Conservation (phyloP, 441 rosid genomes). For the Gossypium schwendimanii region DNA sequence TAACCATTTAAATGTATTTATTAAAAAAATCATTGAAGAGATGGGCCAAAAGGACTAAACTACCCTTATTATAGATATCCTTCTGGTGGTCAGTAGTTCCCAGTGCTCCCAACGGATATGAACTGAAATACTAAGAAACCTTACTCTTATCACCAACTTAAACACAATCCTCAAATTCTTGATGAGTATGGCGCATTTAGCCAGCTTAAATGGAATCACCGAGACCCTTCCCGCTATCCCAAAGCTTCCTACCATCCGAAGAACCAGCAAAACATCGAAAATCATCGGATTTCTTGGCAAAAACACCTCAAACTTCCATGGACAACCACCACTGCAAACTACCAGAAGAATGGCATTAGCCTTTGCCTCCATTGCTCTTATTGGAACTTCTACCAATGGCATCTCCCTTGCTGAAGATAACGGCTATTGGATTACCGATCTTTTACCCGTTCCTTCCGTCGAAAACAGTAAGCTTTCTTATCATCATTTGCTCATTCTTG, state of each 20-base stretch:
- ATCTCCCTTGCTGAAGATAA: conserved; percentile 58
- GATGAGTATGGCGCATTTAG: conserved; percentile 35
- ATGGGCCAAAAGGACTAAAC: conserved; percentile 22
- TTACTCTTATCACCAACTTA: background rate
- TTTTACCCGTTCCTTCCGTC: conserved; percentile 51
- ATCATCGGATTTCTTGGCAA: conserved; percentile 20
- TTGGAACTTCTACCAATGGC: conserved; percentile 25
- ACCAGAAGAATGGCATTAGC: conserved; percentile 52
- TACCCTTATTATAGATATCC: conserved; percentile 36
- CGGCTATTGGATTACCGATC: conserved; percentile 63
- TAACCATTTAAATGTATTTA: background rate
- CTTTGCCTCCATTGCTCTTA: conserved; percentile 47
- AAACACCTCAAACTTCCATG: conserved; percentile 18
- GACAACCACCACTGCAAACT: conserved; percentile 24
- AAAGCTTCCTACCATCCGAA: conserved; percentile 24
- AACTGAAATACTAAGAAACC: conserved; percentile 18
- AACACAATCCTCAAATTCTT: background rate
- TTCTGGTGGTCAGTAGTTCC: conserved; percentile 34
- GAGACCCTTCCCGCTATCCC: conserved; percentile 28
- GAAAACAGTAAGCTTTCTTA: conserved; percentile 56
- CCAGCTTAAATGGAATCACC: conserved; percentile 36
- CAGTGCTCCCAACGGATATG: conserved; percentile 20
- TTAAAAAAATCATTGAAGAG: background rate
- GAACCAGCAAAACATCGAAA: conserved; percentile 24
- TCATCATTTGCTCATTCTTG: conserved; percentile 4